These are phyloP conservation scores for Suillus discolor DNA, from an alignment of 768 basidiomycete genomes.

Conservation along the genomic window DNA sequence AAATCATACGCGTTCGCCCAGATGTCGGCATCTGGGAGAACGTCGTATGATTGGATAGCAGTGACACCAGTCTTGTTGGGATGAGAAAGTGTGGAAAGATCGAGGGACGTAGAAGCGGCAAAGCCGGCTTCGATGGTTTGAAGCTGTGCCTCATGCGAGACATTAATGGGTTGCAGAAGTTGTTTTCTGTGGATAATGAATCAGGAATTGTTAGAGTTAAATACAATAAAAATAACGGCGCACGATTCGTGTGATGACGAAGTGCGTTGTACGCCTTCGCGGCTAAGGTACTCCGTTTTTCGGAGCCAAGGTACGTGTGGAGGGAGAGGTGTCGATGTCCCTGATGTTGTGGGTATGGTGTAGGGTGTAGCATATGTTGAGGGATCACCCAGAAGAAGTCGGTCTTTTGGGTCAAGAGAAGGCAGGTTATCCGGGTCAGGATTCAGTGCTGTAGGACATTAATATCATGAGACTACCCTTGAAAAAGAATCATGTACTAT, in stretches of 20 bases:
- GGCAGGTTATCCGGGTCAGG: slow-evolving; percentile 64
- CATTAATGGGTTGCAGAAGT: slow-evolving; percentile 55
- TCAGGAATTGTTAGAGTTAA: not conserved
- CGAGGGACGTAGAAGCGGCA: slow-evolving; percentile 54
- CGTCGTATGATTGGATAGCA: slow-evolving; percentile 80
- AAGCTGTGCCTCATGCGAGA: slow-evolving; percentile 75
- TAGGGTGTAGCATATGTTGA: slow-evolving; percentile 46
- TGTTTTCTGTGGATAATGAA: slow-evolving; percentile 45
- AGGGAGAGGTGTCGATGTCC: slow-evolving; percentile 47
- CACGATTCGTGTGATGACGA: slow-evolving; percentile 57
- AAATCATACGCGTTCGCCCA: slow-evolving; percentile 92
- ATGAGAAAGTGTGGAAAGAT: slow-evolving; percentile 63
- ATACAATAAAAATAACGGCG: slow-evolving; percentile 22
- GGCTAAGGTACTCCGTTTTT: slow-evolving; percentile 86
- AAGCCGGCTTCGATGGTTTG: slow-evolving; percentile 82
- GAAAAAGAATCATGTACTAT: slow-evolving; percentile 44
- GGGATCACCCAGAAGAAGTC: slow-evolving; percentile 73
- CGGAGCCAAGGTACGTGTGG: slow-evolving; percentile 87
- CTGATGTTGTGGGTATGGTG: slow-evolving; percentile 39
- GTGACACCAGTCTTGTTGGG: slow-evolving; percentile 77
- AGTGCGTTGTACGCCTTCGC: slow-evolving; percentile 53
- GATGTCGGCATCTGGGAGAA: slow-evolving; percentile 82
- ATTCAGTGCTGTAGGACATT: slow-evolving; percentile 50
- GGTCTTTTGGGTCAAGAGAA: slow-evolving; percentile 72
- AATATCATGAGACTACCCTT: not conserved